A percentile compares a stretch with the other conserved stretches of the same genome.
These are phyloP conservation scores for Mrakia hoshinonis DNA, from an alignment of 768 basidiomycete genomes.

Conservation along the genomic window DNA sequence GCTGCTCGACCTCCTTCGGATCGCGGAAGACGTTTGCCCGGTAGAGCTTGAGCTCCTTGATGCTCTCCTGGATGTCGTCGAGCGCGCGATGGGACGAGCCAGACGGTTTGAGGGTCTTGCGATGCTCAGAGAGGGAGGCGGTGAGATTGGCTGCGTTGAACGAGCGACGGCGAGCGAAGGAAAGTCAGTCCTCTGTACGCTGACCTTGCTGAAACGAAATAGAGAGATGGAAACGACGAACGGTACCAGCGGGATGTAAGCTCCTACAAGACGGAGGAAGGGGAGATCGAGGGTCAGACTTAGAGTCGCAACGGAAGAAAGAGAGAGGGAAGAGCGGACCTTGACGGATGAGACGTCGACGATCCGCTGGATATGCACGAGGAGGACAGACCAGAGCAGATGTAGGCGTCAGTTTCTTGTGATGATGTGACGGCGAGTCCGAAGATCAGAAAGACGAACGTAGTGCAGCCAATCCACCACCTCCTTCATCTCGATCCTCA, in stretches of 20 bases:
- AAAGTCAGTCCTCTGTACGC: background rate
- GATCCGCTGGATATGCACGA: slow-evolving; percentile 34
- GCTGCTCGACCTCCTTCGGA: too few species aligned
- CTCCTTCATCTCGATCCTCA: slow-evolving; percentile 54
- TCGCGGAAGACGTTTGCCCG: slow-evolving; percentile 9
- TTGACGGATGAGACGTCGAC: slow-evolving; percentile 35
- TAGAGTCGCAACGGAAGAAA: background rate
- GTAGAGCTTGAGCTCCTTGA: slow-evolving; percentile 24
- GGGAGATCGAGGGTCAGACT: background rate
- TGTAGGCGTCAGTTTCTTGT: too few species aligned
- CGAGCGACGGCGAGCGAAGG: too few species aligned
- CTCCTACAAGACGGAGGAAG: background rate
- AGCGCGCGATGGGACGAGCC: slow-evolving; percentile 22
- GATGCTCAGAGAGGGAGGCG: background rate
- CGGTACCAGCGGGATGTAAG: slow-evolving; percentile 10
- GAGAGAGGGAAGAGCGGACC: background rate
- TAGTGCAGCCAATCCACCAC: slow-evolving; percentile 47
- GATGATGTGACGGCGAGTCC: background rate
- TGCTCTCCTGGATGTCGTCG: slow-evolving; percentile 27
- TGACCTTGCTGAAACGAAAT: background rate
- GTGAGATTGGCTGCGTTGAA: background rate
- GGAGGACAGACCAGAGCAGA: too few species aligned
- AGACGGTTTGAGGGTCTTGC: slow-evolving; percentile 1
- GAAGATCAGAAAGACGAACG: slow-evolving; percentile 6
- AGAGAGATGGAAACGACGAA: background rate